Base-by-base conservation (phyloP, 2,329 filamentous ascomycete genomes). In the Didymella pomorum region DNA sequence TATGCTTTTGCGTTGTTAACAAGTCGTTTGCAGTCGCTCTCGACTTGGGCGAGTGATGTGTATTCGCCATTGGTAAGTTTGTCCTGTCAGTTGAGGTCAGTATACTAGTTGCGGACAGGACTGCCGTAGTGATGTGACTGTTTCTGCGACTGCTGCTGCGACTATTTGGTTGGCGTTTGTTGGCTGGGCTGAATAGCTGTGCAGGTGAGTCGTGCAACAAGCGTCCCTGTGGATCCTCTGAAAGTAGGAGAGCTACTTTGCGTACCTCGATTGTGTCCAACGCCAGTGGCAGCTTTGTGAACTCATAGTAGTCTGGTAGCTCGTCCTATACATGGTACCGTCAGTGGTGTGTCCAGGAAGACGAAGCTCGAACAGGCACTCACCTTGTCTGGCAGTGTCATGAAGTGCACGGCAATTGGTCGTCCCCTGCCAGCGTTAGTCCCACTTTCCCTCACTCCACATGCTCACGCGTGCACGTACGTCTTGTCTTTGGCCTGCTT, bases 11-110 rank as follows among this genome's bases (percentile, higher is more conserved):
- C 91, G 71, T 96, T 97, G 64, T 87, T 84, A 54, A 96, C 89
- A 84, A 97, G 90, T 63, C 92, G 88, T 80, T 95, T 96, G 72
- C 94, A 86, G 73, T 93, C 93, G 71, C 90, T 89, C 76, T 97
- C 93, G 12, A 97, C 80, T 48, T 89, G 83, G 6, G 91, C 87
- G 47, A 97, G 82, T 50, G 80, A 89, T 14, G 83, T 74, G 72
- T 96, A 96, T 64, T 88, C 84, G 67, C 85, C 81, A 48, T 86
- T 82, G 51, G 86, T 83, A 49, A 97, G 82, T 76, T 92, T 94
- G 44, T 82, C 75, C 81, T 83, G 62, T 28, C 44, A 31, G 25
- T 29, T 16, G 21, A 46, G 45, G 55, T 73, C 48, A 73, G 71
- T 47, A 45, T 37, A 12, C 11, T 31, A 10, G 16, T 20, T 35